Conservation (phyloP, 805 yeast genomes). For the Limtongozyma cylindracea region DNA sequence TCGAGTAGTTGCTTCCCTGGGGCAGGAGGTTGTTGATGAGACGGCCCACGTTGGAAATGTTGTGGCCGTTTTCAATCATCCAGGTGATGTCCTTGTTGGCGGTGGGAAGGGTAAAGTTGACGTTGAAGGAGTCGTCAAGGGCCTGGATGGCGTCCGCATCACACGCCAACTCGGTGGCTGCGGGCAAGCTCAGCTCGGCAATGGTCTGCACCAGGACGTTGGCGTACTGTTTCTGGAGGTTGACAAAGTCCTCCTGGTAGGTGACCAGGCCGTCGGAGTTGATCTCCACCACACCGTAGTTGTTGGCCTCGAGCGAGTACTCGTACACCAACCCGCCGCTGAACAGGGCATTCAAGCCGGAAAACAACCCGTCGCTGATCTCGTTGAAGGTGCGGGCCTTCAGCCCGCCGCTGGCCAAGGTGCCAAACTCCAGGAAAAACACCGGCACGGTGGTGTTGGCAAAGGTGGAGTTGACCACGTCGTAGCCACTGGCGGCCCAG, state of each 20-base stretch:
- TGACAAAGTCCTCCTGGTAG: constrained; percentile 22
- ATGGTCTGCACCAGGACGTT: too few relatives aligned
- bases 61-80: too few relatives aligned
- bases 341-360: constrained; percentile 49
- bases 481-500: constrained; percentile 46
- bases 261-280: constrained; percentile 15
- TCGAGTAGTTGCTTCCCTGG: too few relatives aligned
- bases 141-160: too few relatives aligned
- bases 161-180: too few relatives aligned
- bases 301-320: constrained; percentile 53
- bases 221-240: constrained; percentile 21
- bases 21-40: too few relatives aligned
- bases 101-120: too few relatives aligned
- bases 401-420: constrained; percentile 73
- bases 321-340: constrained; percentile 77
- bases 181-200: too few relatives aligned
- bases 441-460: constrained; percentile 46
- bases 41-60: too few relatives aligned
- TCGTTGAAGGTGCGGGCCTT: constrained; percentile 63
- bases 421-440: constrained; percentile 68
- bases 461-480: constrained; percentile 42
- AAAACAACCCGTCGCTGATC: constrained; percentile 39
- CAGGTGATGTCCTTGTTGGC: too few relatives aligned
- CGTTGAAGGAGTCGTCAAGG: too few relatives aligned
- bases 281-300: constrained; percentile 50